Evolutionary conservation across 2,329 filamentous ascomycete species (phyloP), one percentile per base, ranked within the genome.

Genomic region (Penicillium sp.): DNA sequence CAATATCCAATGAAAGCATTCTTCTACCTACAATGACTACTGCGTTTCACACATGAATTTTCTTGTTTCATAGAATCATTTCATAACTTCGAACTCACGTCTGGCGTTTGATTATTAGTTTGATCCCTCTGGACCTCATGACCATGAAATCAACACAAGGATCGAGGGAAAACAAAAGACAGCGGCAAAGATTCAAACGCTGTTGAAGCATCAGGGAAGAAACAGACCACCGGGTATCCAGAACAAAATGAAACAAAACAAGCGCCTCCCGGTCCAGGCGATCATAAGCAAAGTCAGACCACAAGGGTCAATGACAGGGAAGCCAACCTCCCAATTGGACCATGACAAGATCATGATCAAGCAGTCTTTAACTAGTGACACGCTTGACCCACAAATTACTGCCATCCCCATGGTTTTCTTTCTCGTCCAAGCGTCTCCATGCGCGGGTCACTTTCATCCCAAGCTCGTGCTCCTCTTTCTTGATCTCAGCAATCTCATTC

Each of bases 331-430:
- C 10, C 26, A 7, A 25, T 11, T 25, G 6, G 7, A 25, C 6
- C 22, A n/a, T n/a, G 14, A 28, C 7, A 6, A 6, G 14, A 22
- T 12, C 12, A 9, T 18, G 27, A 27, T n/a, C 10, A 11, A 18
- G 18, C 28, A 25, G 23, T 20, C 33, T 30, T 74, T 60, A 82
- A 44, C 72, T 76, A 13, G 84, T 88, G 44, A 88, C 81, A 47
- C 86, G 74, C 54, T 82, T 76, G 33, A 93, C 83, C 86, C 86
- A 93, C 7, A 93, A 65, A 18, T 76, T 76, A 8, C 77, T 77
- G 54, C 85, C 51, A 40, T 62, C 61, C 20, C 64, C 62, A 38
- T 60, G 61, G 15, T 48, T 50, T 30, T 66, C 60, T 35, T 82
- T 75, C 47, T 81, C 76, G 52, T 89, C 84, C 51, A 80, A 73